phyloP scores from a whole-genome alignment of 805 yeast species.

The Nakazawaea pomicola region DNA sequence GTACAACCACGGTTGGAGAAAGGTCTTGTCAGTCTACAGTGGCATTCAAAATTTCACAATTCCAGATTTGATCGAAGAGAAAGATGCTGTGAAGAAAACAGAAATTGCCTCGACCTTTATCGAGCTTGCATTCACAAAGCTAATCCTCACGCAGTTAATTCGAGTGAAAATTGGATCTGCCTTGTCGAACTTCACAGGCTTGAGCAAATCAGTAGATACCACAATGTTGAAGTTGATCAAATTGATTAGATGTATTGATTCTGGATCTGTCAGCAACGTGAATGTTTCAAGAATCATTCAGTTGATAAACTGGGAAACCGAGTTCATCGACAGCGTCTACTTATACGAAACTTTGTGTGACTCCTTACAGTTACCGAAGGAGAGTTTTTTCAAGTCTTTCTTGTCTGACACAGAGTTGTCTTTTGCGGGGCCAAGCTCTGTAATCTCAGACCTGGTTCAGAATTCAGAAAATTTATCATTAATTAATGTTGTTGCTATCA shows the following conservation, averaged over 20 bases:
- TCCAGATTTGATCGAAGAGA: constrained; percentile 3
- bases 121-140: constrained; percentile 5
- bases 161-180: constrained; percentile 14
- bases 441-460: constrained; percentile 4
- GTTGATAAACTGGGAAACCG: constrained; percentile 9
- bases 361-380: neutral
- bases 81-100: constrained; percentile 4
- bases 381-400: neutral
- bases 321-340: constrained; percentile 4
- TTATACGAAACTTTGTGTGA: constrained; percentile 6
- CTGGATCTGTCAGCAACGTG: constrained; percentile 2
- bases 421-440: neutral
- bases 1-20: constrained; percentile 3
- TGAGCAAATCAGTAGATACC: constrained; percentile 4
- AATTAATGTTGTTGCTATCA: constrained; percentile 3
- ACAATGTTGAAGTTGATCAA: constrained; percentile 11
- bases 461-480: constrained; percentile 6
- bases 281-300: neutral
- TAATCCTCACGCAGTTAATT: constrained; percentile 11
- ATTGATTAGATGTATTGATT: constrained; percentile 6
- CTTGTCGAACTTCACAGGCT: constrained; percentile 9
- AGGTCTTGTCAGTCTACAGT: neutral
- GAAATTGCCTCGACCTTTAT: neutral
- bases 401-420: neutral
- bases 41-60: neutral